Evolutionary conservation across 1,139 yeast genomes (phyloP).

Genomic region (Yamadazyma sp.): DNA sequence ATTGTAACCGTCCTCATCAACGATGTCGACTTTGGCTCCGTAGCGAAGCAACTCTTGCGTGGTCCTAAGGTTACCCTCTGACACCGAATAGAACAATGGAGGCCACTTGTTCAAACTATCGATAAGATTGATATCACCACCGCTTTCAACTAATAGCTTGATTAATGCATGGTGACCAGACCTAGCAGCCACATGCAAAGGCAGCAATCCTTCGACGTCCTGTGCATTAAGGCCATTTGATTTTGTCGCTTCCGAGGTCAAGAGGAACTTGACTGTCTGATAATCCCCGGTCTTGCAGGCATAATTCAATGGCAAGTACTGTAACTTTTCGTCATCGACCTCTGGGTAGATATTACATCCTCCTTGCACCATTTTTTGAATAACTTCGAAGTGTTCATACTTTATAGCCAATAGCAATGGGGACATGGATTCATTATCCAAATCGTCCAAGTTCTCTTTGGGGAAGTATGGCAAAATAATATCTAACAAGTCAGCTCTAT

Average conservation of each 20-base stretch:
- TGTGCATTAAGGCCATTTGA: slow-evolving; percentile 46
- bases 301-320: slow-evolving; percentile 79
- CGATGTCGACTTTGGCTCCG: slow-evolving; percentile 69
- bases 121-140: slow-evolving; percentile 74
- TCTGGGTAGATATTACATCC: slow-evolving; percentile 62
- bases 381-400: slow-evolving; percentile 58
- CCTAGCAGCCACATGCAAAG: slow-evolving; percentile 85
- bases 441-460: slow-evolving; percentile 41
- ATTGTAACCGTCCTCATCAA: slow-evolving; percentile 82
- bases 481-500: slow-evolving; percentile 55
- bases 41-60: slow-evolving; percentile 68
- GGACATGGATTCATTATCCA: slow-evolving; percentile 75
- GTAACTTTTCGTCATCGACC: slow-evolving; percentile 48
- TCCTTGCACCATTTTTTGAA: slow-evolving; percentile 40
- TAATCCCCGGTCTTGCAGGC: slow-evolving; percentile 87
- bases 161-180: slow-evolving; percentile 75
- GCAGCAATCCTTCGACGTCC: slow-evolving; percentile 86
- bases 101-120: slow-evolving; percentile 94
- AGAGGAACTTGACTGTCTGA: slow-evolving; percentile 64
- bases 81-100: slow-evolving; percentile 86
- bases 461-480: slow-evolving; percentile 43
- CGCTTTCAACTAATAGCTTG: slow-evolving; percentile 64
- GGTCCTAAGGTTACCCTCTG: slow-evolving; percentile 76
- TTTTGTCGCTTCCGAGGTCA: slow-evolving; percentile 25
- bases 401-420: slow-evolving; percentile 81